Evolutionary conservation across 805 yeast species (phyloP), one percentile per base, ranked within the genome.

Genomic region (Cyberlindnera maclurae): DNA sequence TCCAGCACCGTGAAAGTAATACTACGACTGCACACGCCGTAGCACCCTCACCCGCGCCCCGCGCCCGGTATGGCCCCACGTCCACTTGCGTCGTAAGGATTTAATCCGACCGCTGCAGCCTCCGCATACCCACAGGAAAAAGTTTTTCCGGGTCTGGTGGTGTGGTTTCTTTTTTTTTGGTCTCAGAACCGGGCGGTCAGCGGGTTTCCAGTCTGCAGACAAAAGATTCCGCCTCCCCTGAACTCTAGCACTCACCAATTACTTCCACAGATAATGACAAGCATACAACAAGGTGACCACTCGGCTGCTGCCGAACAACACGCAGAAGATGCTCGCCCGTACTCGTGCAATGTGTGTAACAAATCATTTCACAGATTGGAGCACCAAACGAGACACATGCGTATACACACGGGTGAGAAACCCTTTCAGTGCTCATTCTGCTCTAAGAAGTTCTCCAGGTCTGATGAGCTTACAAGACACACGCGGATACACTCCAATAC

Each of bases 331-430:
- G 27, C 47, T 2, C 64, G 95, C 46, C 96, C 96, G 3, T 88
- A 83, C 67, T 77, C 79, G 51, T 87, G 96, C 54, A 80, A 89
- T 15, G 68, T 83, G 51, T 87, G 96, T 60, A 79, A 76, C 36
- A 84, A 86, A 63, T 86, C 94, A 9, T 87, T 87, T 58, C 90
- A 85, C 59, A 71, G 96, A 44, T 65, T 87, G 34, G 96, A 87
- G 59, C 96, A 87, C 59, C 94, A 85, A 57, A 87, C 95, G 11
- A 72, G 96, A 49, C 96, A 87, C 58, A 82, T 88, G 49, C 69
- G 96, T 41, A 87, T 95, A 9, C 96, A 87, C 63, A 87, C 96
- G 1, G 96, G 96, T 35, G 95, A 87, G 58, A 84, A 86, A 58
- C 95, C 96, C 3, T 93, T 84, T 56, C 79, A 77, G 36, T 87